These are phyloP conservation scores for Penicillium sp. DNA, from an alignment of 2,329 filamentous ascomycete genomes.

Conservation along the genomic window DNA sequence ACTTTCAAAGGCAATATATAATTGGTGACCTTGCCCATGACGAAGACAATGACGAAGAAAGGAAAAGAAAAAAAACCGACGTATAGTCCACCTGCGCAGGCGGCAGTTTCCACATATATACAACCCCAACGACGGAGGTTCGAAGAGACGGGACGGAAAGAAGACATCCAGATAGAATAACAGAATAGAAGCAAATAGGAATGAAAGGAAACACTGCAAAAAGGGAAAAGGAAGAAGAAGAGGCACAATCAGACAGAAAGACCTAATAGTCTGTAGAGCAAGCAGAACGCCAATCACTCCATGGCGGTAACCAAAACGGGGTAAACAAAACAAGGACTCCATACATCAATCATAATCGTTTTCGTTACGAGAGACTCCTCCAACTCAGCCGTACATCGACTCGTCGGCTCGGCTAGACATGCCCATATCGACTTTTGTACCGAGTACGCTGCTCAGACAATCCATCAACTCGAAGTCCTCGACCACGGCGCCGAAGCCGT, in stretches of 20 bases:
- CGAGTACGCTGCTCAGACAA: constrained; percentile 68
- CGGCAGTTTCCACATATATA: neutral
- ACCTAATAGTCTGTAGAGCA: neutral
- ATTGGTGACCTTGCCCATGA: neutral
- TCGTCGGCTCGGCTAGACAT: constrained; percentile 30
- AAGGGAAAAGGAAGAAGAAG: neutral
- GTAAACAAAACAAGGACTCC: neutral
- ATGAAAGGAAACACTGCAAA: neutral
- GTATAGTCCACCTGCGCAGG: neutral
- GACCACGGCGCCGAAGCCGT: constrained; percentile 72
- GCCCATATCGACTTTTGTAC: constrained; percentile 32
- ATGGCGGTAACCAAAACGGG: neutral
- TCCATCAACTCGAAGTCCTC: constrained; percentile 66
- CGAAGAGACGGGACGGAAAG: neutral
- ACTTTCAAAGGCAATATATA: neutral
- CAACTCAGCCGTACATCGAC: constrained; percentile 31
- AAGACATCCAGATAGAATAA: neutral
- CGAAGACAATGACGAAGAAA: too few species aligned
- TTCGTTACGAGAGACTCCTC: neutral
- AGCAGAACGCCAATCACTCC: constrained; percentile 2
- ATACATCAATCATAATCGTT: constrained; percentile 13
- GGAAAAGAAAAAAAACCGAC: neutral
- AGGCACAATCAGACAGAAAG: neutral
- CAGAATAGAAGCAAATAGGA: neutral
- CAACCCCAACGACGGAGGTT: neutral